phyloP scores from a whole-genome alignment of 2,329 filamentous ascomycete species.

The Aspergillus oerlinghausenensis region DNA sequence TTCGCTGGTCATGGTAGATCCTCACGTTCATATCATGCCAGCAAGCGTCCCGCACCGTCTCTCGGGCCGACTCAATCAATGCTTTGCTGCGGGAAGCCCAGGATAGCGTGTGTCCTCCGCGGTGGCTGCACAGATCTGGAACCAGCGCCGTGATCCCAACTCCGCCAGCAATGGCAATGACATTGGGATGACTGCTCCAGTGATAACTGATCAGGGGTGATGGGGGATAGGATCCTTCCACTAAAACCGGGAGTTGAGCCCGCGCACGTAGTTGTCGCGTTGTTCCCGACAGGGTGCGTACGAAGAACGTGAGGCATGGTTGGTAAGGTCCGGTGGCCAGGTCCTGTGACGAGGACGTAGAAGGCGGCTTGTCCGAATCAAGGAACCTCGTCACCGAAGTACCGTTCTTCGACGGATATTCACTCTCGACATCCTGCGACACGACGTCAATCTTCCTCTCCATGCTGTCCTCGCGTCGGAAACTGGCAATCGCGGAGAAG shows the following conservation, averaged over 20 bases:
- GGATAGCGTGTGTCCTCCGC: neutral
- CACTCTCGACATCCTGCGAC: neutral
- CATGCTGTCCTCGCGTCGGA: neutral
- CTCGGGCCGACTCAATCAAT: neutral
- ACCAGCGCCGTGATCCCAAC: neutral
- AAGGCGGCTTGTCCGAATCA: neutral
- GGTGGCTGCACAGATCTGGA: neutral
- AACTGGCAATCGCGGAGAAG: neutral
- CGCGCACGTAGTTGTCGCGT: neutral
- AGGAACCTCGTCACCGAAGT: neutral
- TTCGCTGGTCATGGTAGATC: neutral
- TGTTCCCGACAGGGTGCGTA: neutral
- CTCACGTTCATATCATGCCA: neutral
- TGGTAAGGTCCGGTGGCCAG: neutral
- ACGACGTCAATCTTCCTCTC: neutral
- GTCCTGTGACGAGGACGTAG: neutral
- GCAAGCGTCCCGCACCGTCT: neutral
- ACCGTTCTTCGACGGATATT: neutral
- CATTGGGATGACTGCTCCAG: neutral
- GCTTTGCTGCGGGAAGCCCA: constrained; percentile 1
- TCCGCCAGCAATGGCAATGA: neutral
- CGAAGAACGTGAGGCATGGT: neutral
- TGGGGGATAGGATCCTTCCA: neutral
- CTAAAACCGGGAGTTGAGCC: neutral
- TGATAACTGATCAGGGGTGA: neutral